phyloP scores from a whole-genome alignment of 805 yeast genomes.

The Candida maesae region DNA sequence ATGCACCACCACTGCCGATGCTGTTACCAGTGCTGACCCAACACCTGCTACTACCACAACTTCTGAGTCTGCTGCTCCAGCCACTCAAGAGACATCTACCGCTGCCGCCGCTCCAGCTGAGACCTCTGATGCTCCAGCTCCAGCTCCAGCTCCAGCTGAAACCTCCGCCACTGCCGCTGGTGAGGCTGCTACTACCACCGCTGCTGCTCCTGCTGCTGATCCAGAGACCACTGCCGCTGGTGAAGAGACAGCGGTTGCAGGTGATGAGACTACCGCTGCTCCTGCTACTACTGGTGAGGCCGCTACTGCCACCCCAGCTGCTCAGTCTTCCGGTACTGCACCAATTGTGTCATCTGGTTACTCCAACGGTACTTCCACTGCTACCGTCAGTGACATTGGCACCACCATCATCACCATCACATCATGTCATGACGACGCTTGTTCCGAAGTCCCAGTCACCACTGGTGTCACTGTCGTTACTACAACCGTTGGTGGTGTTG shows the following conservation, averaged over 20 bases:
- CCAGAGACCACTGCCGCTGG: slow-evolving; percentile 15
- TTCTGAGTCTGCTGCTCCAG: slow-evolving; percentile 12
- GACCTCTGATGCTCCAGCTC: slow-evolving; percentile 6
- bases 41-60: slow-evolving; percentile 12
- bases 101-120: slow-evolving; percentile 1
- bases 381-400: slow-evolving; percentile 8
- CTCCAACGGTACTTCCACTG: slow-evolving; percentile 21
- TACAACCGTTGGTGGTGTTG: slow-evolving; percentile 25
- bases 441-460: slow-evolving; percentile 8
- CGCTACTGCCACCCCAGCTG: slow-evolving; percentile 6
- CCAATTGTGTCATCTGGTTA: slow-evolving; percentile 9
- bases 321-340: slow-evolving; percentile 2
- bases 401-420: slow-evolving; percentile 14
- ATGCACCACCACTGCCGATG: slow-evolving; percentile 6
- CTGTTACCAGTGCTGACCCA: slow-evolving; percentile 14
- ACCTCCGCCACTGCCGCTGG: slow-evolving; percentile 15
- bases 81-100: slow-evolving; percentile 18
- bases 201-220: slow-evolving; percentile 27
- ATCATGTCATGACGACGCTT: slow-evolving; percentile 9
- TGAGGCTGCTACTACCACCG: slow-evolving; percentile 14
- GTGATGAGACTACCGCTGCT: slow-evolving; percentile 25
- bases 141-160: too few species aligned
- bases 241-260: slow-evolving; percentile 16
- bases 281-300: slow-evolving; percentile 11
- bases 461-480: slow-evolving; percentile 18